Conservation (phyloP, 1,284 basidiomycete species). For the Malassezia caprae region DNA sequence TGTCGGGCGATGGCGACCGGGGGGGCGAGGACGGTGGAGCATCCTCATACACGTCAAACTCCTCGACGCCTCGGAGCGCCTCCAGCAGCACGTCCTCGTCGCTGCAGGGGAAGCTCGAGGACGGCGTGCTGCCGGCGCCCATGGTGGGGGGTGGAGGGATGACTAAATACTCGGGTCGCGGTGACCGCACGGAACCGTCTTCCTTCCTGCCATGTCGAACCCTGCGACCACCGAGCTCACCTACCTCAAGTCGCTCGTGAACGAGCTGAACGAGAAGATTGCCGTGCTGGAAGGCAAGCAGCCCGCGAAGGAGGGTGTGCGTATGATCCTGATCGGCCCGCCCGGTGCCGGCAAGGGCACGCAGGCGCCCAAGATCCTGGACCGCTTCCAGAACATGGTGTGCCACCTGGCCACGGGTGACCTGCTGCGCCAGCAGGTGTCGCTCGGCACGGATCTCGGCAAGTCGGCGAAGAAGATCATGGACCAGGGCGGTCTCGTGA, state of each 20-base stretch:
- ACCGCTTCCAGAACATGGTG: constrained; percentile 69
- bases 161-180: neutral
- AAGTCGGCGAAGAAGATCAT: constrained; percentile 93
- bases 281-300: constrained; percentile 27
- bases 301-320: constrained; percentile 40
- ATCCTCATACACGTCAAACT: neutral
- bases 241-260: constrained; percentile 44
- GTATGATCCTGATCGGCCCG: constrained; percentile 86
- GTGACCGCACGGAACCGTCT: neutral
- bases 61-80: neutral
- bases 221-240: constrained; percentile 23
- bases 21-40: neutral
- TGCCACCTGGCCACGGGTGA: constrained; percentile 97
- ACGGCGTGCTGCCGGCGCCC: neutral
- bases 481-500: constrained; percentile 80
- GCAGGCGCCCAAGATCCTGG: constrained; percentile 84
- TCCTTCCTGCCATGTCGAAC: constrained; percentile 1
- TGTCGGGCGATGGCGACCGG: neutral
- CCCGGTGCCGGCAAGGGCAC: constrained; percentile 99
- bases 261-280: constrained; percentile 45
- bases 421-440: constrained; percentile 91
- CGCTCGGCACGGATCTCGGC: constrained; percentile 75
- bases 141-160: neutral
- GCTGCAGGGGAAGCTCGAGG: constrained; percentile 6
- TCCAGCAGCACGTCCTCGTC: constrained; percentile 4